Evolutionary conservation across 768 basidiomycete genomes (phyloP).

Genomic region (Trametes cingulata): DNA sequence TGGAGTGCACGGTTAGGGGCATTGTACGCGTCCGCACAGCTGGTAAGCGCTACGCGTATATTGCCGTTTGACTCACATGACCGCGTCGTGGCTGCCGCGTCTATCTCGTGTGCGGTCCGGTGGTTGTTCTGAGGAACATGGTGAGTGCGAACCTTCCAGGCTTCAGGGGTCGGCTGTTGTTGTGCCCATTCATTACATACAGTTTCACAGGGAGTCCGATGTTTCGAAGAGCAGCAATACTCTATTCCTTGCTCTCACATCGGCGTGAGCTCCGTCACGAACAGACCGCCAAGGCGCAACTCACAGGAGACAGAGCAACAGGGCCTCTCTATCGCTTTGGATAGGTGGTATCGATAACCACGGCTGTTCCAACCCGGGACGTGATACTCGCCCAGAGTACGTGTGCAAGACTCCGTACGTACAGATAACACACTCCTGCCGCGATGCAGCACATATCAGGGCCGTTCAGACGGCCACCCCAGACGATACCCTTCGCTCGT

Average conservation of each 20-base stretch:
- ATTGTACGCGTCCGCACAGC: not conserved
- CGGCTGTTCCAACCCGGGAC: not conserved
- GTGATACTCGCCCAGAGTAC: too few relatives aligned
- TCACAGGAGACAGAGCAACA: too few relatives aligned
- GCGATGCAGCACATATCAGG: not conserved
- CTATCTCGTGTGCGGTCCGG: not conserved
- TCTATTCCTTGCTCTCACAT: not conserved
- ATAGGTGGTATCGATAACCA: not conserved
- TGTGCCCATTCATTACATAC: not conserved
- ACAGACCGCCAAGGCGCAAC: too few relatives aligned
- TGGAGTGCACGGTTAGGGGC: not conserved
- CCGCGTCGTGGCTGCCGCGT: not conserved
- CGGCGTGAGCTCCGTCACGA: too few relatives aligned
- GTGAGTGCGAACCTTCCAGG: not conserved
- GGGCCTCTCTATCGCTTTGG: too few relatives aligned
- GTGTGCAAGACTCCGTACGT: conserved; percentile 4
- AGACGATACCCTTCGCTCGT: not conserved
- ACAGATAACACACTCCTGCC: not conserved
- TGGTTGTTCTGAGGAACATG: not conserved
- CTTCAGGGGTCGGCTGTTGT: not conserved
- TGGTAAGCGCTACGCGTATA: not conserved
- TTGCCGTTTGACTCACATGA: conserved; percentile 5
- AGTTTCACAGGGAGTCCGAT: not conserved
- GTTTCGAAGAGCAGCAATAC: too few relatives aligned
- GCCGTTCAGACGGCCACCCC: not conserved